Evolutionary conservation across 2,329 filamentous ascomycete species (phyloP).

Genomic region (Paraconiothyrium brasiliense): DNA sequence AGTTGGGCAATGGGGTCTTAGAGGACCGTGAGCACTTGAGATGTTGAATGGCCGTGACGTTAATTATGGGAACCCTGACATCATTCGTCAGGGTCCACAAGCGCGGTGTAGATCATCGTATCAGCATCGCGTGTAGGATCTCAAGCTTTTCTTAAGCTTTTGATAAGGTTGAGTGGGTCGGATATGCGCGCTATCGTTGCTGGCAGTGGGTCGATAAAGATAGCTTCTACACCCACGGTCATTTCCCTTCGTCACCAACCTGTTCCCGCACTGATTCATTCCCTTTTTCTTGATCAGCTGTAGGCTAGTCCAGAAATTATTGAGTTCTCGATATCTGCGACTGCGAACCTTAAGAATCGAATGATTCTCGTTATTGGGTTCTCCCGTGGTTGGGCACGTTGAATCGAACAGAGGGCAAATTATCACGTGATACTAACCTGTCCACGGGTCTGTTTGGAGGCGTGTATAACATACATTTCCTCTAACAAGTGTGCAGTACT

Average conservation of each 20-base stretch:
- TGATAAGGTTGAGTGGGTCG: constrained; percentile 5
- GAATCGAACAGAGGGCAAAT: too few relatives aligned
- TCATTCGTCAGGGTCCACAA: constrained; percentile 11
- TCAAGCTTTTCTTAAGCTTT: not conserved
- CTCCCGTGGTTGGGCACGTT: too few relatives aligned
- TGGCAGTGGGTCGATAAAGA: not conserved
- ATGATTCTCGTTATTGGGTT: too few relatives aligned
- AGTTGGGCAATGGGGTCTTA: too few relatives aligned
- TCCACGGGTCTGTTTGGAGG: too few relatives aligned
- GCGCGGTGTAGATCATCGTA: constrained; percentile 7
- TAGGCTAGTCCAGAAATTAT: not conserved
- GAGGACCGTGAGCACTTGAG: too few relatives aligned
- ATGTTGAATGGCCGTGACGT: constrained; percentile 4
- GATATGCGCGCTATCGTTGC: not conserved
- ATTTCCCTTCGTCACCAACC: not conserved
- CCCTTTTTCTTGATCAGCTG: not conserved
- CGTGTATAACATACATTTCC: too few relatives aligned
- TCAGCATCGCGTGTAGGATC: not conserved
- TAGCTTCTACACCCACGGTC: not conserved
- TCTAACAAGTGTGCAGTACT: too few relatives aligned
- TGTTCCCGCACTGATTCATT: not conserved
- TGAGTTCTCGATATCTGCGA: not conserved
- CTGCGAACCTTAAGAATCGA: too few relatives aligned
- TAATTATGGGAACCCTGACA: constrained; percentile 16
- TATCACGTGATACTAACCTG: too few relatives aligned